Evolutionary conservation across 768 basidiomycete genomes (phyloP), one percentile per base, ranked within the genome.

Genomic region (Panaeolus papilionaceus): DNA sequence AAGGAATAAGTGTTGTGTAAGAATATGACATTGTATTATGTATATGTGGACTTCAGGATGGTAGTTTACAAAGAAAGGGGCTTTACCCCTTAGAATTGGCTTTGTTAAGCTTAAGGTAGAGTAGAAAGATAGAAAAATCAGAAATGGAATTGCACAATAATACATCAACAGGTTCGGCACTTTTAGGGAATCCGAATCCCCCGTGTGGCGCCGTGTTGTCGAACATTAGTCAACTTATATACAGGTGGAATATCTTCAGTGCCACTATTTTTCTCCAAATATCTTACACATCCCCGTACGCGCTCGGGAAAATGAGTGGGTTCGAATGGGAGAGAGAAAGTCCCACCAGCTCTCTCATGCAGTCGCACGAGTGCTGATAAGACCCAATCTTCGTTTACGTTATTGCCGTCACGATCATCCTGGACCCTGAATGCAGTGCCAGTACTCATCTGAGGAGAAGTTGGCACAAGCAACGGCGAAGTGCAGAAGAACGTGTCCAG

Each of bases 341-440:
- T 33, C 16, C 54, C 54, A 23, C 28, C 54, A 9, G 12, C 6
- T 33, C 54, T 58, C 6, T 4, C 8, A 23, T 58, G 54, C 16
- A 58, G n/a, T n/a, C 54, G 33, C 14, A 33, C 3, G 8, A 58
- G 54, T 7, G 54, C 54, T 4, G 28, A 37, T 12, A 58, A 9
- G 9, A 58, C 54, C 54, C 54, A 58, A 58, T 58, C 33, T 58
- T 58, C 54, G 33, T 37, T 58, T 16, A 28, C 14, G 12, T 16
- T n/a, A 58, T 58, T 58, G 54, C n/a, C 12, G 14, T 37, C 28
- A 58, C 54, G 28, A 37, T 37, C 26, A 7, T 58, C 33, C 14
- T 33, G 54, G 14, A 28, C 26, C 14, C 26, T 14, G 10, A 16
- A 37, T 33, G 54, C 26, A 58, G 26, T 33, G 47, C 23, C 4